Conservation (phyloP, 345 rosid species). For the Cardamine resedifolia region DNA sequence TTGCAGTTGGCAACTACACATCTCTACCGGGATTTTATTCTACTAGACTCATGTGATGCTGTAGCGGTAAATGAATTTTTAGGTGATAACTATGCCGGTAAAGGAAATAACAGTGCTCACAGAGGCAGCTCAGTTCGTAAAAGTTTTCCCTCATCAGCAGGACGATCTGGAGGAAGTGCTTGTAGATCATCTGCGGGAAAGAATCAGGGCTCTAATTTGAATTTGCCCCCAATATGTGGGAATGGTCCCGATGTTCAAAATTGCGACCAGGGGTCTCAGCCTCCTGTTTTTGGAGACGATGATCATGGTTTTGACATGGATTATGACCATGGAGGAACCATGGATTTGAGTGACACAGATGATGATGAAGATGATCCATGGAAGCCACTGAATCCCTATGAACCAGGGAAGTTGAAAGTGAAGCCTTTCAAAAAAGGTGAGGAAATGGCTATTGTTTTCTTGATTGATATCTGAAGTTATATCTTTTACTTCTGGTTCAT, state of each 20-base stretch:
- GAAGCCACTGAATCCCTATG: conserved; percentile 94
- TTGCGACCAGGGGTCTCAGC: conserved; percentile 36
- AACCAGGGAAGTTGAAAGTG: conserved; percentile 83
- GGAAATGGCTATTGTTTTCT: conserved; percentile 15
- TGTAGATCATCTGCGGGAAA: conserved; percentile 58
- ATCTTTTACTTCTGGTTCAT: conserved; percentile 8
- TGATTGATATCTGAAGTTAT: conserved; percentile 8
- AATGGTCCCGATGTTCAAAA: conserved; percentile 40
- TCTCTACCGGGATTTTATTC: conserved; percentile 81
- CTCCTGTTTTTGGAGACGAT: conserved; percentile 41
- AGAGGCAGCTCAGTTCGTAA: conserved; percentile 51
- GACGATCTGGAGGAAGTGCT: conserved; percentile 62
- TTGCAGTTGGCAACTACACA: conserved; percentile 83
- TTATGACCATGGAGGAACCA: conserved; percentile 49
- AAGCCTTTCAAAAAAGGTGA: conserved; percentile 84
- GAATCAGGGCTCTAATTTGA: conserved; percentile 45
- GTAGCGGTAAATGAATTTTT: conserved; percentile 57
- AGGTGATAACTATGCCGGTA: conserved; percentile 42
- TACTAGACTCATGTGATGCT: conserved; percentile 80
- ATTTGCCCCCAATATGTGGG: conserved; percentile 46
- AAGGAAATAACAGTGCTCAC: conserved; percentile 45
- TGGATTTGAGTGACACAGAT: conserved; percentile 58
- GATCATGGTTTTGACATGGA: conserved; percentile 53
- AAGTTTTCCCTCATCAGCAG: conserved; percentile 57
- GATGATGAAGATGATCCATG: conserved; percentile 78